Evolutionary conservation across 495 filamentous ascomycete species (phyloP).

Genomic region (Lasiosphaeriaceae sp.): DNA sequence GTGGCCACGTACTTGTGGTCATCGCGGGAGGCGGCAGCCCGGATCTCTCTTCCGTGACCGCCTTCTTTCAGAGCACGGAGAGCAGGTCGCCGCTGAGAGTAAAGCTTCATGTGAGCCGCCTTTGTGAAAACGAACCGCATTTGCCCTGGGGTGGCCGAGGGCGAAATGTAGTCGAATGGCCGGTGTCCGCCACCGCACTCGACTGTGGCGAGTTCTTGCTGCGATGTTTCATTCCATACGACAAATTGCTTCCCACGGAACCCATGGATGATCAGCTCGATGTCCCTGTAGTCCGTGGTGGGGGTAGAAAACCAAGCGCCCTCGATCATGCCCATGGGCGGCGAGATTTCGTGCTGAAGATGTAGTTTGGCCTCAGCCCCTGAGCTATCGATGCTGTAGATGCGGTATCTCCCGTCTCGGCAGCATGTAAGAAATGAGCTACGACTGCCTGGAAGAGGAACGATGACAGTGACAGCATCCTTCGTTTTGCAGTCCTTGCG

Average conservation of each 20-base stretch:
- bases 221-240: constrained; percentile 66
- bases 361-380: constrained; percentile 5
- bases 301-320: constrained; percentile 54
- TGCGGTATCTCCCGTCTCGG: constrained; percentile 68
- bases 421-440: constrained; percentile 61
- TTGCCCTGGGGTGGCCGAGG: constrained; percentile 21
- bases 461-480: constrained; percentile 69
- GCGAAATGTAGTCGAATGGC: constrained; percentile 59
- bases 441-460: constrained; percentile 27
- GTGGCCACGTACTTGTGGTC: constrained; percentile 60
- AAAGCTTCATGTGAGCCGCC: constrained; percentile 48
- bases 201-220: constrained; percentile 61
- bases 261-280: constrained; percentile 67
- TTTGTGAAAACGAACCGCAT: constrained; percentile 54
- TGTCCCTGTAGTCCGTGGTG: constrained; percentile 11
- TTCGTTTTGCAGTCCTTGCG: constrained; percentile 46
- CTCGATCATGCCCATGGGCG: constrained; percentile 66
- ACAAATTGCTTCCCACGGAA: constrained; percentile 76
- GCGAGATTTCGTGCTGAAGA: constrained; percentile 43
- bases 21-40: constrained; percentile 58
- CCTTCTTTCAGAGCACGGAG: constrained; percentile 60
- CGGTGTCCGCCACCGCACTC: constrained; percentile 83
- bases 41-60: constrained; percentile 85
- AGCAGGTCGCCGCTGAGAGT: constrained; percentile 43
- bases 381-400: constrained; percentile 40